These are phyloP conservation scores for Phoma herbarum DNA, from an alignment of 2,329 filamentous ascomycete genomes.

Conservation along the genomic window DNA sequence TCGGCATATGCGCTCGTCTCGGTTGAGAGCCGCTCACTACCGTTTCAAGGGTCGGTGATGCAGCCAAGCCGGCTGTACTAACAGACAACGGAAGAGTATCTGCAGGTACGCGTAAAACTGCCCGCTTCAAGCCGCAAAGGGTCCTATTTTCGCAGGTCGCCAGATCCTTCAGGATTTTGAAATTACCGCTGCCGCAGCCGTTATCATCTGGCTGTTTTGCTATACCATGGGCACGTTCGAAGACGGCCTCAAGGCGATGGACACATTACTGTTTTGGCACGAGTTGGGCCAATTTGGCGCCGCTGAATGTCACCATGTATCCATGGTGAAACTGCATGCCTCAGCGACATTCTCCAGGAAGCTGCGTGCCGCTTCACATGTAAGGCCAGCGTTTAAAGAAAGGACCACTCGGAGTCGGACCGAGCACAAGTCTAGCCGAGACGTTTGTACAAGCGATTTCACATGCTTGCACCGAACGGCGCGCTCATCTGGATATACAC, in stretches of 20 bases:
- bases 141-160: conserved; percentile 16
- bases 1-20: conserved; percentile 31
- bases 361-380: conserved; percentile 15
- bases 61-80: conserved; percentile 28
- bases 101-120: conserved; percentile 41
- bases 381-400: conserved; percentile 8
- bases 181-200: conserved; percentile 16
- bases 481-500: not conserved
- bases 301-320: conserved; percentile 4
- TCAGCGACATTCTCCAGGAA: conserved; percentile 5
- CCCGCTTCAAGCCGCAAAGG: conserved; percentile 15
- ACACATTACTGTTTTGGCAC: not conserved
- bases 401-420: conserved; percentile 17
- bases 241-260: not conserved
- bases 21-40: conserved; percentile 36
- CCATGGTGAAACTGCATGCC: conserved; percentile 10
- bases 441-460: conserved; percentile 15
- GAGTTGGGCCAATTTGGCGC: not conserved
- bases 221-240: conserved; percentile 1
- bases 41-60: conserved; percentile 24
- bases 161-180: conserved; percentile 12
- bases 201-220: conserved; percentile 10
- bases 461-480: conserved; percentile 13
- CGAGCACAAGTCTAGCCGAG: conserved; percentile 10
- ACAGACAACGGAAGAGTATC: conserved; percentile 27